Evolutionary conservation across 106 monocot species (phyloP).

Genomic region (Dioscorea zingiberensis): DNA sequence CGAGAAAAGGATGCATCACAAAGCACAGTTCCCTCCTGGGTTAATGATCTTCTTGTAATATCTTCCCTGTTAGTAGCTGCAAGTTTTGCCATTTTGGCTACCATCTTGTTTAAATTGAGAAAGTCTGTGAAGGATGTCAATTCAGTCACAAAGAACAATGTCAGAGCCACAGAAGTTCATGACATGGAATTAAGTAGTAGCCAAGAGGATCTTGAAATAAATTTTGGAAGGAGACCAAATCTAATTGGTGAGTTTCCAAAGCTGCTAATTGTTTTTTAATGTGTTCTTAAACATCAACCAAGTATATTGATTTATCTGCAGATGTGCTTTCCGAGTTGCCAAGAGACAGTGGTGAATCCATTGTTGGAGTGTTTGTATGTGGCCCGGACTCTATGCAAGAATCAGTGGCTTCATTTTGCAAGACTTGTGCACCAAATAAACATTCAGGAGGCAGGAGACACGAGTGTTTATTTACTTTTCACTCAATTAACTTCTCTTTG

Average conservation of each 20-base stretch:
- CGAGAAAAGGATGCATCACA: constrained; percentile 11
- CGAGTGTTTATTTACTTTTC: constrained; percentile 20
- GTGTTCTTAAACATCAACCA: neutral
- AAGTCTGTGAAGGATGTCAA: constrained; percentile 1
- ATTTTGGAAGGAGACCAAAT: constrained; percentile 63
- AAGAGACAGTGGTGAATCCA: constrained; percentile 11
- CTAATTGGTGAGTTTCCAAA: constrained; percentile 37
- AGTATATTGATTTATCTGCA: constrained; percentile 18
- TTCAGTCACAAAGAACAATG: constrained; percentile 2
- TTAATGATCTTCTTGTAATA: constrained; percentile 37
- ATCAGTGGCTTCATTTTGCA: constrained; percentile 54
- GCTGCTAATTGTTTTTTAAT: neutral
- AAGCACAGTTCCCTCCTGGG: constrained; percentile 54
- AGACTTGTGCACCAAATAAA: neutral
- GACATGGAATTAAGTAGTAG: neutral
- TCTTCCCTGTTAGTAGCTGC: constrained; percentile 36
- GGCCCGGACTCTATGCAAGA: constrained; percentile 75
- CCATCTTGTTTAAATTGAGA: constrained; percentile 9
- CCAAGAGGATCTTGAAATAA: constrained; percentile 30
- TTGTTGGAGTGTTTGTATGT: constrained; percentile 68
- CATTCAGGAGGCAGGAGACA: neutral
- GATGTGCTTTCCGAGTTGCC: constrained; percentile 38
- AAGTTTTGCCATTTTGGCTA: constrained; percentile 18
- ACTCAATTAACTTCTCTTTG: constrained; percentile 72
- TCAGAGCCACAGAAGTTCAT: neutral